Evolutionary conservation across 2,329 filamentous ascomycete species (phyloP), one percentile per base, ranked within the genome.

Genomic region (Epichloe aotearoae): DNA sequence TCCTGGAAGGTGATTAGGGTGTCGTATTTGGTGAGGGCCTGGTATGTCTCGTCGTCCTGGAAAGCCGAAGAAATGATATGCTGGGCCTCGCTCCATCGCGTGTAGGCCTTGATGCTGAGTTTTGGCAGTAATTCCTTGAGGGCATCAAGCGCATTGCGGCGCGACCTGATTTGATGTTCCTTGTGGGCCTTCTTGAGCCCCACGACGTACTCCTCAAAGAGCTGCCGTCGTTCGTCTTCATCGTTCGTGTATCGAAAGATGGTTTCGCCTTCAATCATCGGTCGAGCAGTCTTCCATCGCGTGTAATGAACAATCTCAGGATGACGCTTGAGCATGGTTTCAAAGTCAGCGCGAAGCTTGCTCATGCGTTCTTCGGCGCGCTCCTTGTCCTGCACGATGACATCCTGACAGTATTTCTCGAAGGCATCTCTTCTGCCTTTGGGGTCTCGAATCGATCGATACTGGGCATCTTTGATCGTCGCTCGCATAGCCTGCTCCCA

Each of bases 231-330:
- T 72, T 97, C 93, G 52, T 80, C 77, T 59, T 98, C 93, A 63
- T 91, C 79, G 59, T 85, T 86, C 42, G 90, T 91, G 33, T 89
- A 91, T 59, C 89, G 84, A 72, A 97, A 98, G 53, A 95, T 93
- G 46, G 88, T 93, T 73, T 98, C 93, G 47, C 86, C 86, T 68
- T 97, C 88, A 55, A 98, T 88, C 56, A 96, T 94, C 10, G 89
- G 88, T 47, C 88, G 83, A 49, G 91, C 93, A 15, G 88, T 96
- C 76, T 89, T 95, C 93, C 93, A 98, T 54, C 89, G 85, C 41
- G 91, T 96, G 67, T 94, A 96, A 66, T 96, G 82, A 67, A 90
- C 93, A 68, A 98, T 97, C 68, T 98, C 93, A 54, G 90, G 89
- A 66, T 98, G 91, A 57, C 89, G 90, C 69, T 85, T 88, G 58